phyloP scores from a whole-genome alignment of 2,329 filamentous ascomycete species.

The Penicillium sp. region DNA sequence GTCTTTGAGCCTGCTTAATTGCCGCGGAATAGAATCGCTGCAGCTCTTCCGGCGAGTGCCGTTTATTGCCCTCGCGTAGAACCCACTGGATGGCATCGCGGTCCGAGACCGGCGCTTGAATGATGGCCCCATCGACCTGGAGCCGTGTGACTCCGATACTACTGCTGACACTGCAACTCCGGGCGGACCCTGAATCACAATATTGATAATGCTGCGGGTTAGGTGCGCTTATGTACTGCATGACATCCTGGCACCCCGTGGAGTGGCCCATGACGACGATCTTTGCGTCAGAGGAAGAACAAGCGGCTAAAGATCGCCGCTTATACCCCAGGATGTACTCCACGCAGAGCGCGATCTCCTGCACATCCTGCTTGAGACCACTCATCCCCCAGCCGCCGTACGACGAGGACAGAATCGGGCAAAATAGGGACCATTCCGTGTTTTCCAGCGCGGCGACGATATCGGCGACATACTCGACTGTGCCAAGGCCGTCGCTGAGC shows the following conservation, averaged over 20 bases:
- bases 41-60: constrained; percentile 36
- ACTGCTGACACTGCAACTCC: constrained; percentile 32
- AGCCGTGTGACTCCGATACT: constrained; percentile 50
- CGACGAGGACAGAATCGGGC: constrained; percentile 57
- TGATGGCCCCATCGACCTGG: constrained; percentile 72
- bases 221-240: constrained; percentile 63
- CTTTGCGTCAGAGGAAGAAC: constrained; percentile 45
- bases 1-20: constrained; percentile 35
- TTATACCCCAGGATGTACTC: constrained; percentile 53
- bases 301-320: constrained; percentile 14
- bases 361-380: constrained; percentile 58
- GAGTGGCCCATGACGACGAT: constrained; percentile 73
- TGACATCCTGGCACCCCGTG: constrained; percentile 71
- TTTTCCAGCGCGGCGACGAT: constrained; percentile 57
- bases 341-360: constrained; percentile 59
- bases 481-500: constrained; percentile 61
- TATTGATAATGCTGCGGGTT: constrained; percentile 34
- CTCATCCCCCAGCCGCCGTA: constrained; percentile 61
- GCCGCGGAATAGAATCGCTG: constrained; percentile 30
- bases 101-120: constrained; percentile 82
- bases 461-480: constrained; percentile 57
- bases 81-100: constrained; percentile 63
- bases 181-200: constrained; percentile 12
- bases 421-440: constrained; percentile 58
- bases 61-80: constrained; percentile 27